Evolutionary conservation across 2,329 filamentous ascomycete species (phyloP).

Genomic region (Neofusicoccum laricinum): DNA sequence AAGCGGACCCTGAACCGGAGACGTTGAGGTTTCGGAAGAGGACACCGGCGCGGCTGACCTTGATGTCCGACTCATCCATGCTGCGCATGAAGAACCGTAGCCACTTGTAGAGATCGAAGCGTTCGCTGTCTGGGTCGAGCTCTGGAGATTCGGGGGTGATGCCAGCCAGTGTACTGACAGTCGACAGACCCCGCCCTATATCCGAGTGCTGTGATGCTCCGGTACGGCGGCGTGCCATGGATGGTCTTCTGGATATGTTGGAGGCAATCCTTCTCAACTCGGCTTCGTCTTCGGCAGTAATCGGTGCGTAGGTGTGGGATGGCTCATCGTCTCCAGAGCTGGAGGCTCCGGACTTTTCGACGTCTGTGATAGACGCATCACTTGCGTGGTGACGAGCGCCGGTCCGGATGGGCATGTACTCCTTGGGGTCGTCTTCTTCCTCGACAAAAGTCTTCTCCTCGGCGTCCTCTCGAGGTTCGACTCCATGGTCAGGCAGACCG

Average conservation of each 20-base stretch:
- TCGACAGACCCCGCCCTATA: background rate
- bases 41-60: conserved; percentile 55
- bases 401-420: conserved; percentile 3
- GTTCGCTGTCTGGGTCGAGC: conserved; percentile 51
- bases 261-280: conserved; percentile 9
- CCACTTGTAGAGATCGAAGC: conserved; percentile 57
- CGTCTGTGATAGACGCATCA: background rate
- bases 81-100: conserved; percentile 48
- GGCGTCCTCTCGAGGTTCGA: background rate
- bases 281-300: conserved; percentile 11
- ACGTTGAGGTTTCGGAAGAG: conserved; percentile 65
- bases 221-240: background rate
- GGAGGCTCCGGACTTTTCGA: background rate
- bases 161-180: conserved; percentile 23
- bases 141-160: conserved; percentile 38
- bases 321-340: conserved; percentile 2
- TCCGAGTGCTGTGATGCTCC: background rate
- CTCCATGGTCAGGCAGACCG: conserved; percentile 18
- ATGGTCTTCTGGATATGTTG: background rate
- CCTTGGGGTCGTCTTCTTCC: background rate
- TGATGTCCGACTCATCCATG: conserved; percentile 56
- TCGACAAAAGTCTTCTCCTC: background rate
- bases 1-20: conserved; percentile 62
- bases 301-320: background rate
- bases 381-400: background rate